Conservation (phyloP, 306 rosid species). For the Benincasa hispida region DNA sequence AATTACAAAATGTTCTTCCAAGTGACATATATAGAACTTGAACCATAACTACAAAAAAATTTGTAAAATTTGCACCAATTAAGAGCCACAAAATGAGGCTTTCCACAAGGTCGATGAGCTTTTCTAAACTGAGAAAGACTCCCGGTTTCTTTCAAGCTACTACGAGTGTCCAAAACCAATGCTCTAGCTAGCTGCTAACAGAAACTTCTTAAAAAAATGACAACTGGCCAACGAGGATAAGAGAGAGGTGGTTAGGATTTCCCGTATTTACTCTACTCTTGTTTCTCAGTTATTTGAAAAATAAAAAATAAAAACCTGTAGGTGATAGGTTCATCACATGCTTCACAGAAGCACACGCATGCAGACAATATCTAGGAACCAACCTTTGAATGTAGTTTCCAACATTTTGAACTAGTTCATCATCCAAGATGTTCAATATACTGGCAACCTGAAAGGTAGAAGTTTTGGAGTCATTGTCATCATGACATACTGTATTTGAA, state of each 20-base stretch:
- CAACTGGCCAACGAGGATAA: not conserved
- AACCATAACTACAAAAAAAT: not conserved
- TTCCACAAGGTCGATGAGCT: not conserved
- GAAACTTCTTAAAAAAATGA: not conserved
- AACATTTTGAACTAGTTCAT: conserved; percentile 55
- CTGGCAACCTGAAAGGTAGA: conserved; percentile 63
- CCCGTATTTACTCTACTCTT: not conserved
- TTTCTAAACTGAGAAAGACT: not conserved
- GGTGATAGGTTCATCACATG: not conserved
- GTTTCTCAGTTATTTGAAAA: not conserved
- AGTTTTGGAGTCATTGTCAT: conserved; percentile 3
- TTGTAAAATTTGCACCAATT: not conserved
- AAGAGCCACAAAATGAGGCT: not conserved
- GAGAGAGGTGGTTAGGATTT: not conserved
- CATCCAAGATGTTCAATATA: conserved; percentile 75
- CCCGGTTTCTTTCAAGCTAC: not conserved
- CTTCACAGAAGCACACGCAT: not conserved
- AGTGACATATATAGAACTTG: not conserved
- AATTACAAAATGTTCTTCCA: not conserved
- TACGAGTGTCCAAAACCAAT: not conserved
- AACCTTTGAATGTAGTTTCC: conserved; percentile 79
- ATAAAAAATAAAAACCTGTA: not conserved
- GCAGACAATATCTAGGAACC: conserved; percentile 8
- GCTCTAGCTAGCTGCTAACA: not conserved
- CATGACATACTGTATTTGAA: not conserved